Percentiles rank a stretch among this genome's conserved stretches.
These are phyloP conservation scores for Lodderomyces jiufengensis DNA, from an alignment of 1,139 yeast genomes.

Conservation along the genomic window DNA sequence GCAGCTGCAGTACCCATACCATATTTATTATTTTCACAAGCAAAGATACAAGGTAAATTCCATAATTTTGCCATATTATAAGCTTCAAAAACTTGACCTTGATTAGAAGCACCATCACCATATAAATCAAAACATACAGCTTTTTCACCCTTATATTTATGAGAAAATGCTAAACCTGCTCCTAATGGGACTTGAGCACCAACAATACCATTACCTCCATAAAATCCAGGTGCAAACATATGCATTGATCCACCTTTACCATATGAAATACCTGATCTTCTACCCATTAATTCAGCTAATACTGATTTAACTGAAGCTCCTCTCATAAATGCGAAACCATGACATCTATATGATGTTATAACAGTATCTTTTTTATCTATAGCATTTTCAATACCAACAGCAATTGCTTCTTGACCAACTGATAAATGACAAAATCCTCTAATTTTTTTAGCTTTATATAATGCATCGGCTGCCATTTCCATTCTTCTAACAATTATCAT, in stretches of 20 bases:
- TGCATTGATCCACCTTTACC: conserved; percentile 99
- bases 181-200: conserved; percentile 99
- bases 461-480: conserved; percentile 98
- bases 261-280: conserved; percentile 88
- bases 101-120: conserved; percentile 99
- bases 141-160: conserved; percentile 81
- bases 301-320: conserved; percentile 90
- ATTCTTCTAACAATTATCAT: conserved; percentile 92
- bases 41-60: conserved; percentile 91
- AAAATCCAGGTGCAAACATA: conserved; percentile 92
- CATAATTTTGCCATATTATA: conserved; percentile 99
- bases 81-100: conserved; percentile 97
- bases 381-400: conserved; percentile 97
- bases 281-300: conserved; percentile 95
- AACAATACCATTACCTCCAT: conserved; percentile 99
- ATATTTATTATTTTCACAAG: conserved; percentile 98
- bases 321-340: conserved; percentile 95
- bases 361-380: conserved; percentile 79
- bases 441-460: conserved; percentile 96
- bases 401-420: conserved; percentile 98
- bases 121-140: conserved; percentile 84
- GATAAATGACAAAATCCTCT: conserved; percentile 98
- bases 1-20: conserved; percentile 99
- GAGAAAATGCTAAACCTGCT: conserved; percentile 96
- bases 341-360: conserved; percentile 97